Conservation (phyloP, 2,329 filamentous ascomycete species). For the Penicillium sclerotiorum region DNA sequence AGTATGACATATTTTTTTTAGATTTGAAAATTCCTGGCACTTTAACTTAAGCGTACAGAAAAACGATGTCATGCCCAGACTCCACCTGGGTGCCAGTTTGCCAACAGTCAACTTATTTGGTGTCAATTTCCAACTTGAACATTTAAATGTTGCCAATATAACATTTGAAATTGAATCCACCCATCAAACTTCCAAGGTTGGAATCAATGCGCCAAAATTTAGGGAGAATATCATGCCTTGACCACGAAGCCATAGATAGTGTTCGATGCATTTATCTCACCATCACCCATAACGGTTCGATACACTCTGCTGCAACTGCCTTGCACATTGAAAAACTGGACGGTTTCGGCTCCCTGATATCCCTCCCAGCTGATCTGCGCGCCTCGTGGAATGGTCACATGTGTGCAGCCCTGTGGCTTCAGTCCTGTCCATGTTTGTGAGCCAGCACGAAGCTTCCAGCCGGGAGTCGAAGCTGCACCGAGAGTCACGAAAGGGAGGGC, state of each 20-base stretch:
- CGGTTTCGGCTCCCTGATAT: conserved; percentile 8
- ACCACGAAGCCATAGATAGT: conserved; percentile 18
- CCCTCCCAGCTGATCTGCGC: conserved; percentile 16
- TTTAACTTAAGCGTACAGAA: too few species aligned
- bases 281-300: conserved; percentile 15
- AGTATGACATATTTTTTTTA: too few species aligned
- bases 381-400: conserved; percentile 13
- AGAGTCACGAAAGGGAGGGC: neutral
- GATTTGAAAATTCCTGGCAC: too few species aligned
- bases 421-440: conserved; percentile 2
- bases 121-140: too few species aligned
- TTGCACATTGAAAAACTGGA: conserved; percentile 13
- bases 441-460: conserved; percentile 10
- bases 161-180: too few species aligned
- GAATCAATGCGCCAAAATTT: too few species aligned
- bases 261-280: conserved; percentile 19
- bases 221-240: conserved; percentile 5
- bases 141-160: too few species aligned
- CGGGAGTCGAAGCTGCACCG: neutral
- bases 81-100: too few species aligned
- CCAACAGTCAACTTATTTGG: too few species aligned
- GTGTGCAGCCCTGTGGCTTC: conserved; percentile 5
- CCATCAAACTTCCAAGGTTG: too few species aligned
- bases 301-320: conserved; percentile 14
- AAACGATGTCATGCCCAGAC: too few species aligned